Evolutionary conservation across 2,329 filamentous ascomycete species (phyloP).

Genomic region (Drechslerella coelobrocha): DNA sequence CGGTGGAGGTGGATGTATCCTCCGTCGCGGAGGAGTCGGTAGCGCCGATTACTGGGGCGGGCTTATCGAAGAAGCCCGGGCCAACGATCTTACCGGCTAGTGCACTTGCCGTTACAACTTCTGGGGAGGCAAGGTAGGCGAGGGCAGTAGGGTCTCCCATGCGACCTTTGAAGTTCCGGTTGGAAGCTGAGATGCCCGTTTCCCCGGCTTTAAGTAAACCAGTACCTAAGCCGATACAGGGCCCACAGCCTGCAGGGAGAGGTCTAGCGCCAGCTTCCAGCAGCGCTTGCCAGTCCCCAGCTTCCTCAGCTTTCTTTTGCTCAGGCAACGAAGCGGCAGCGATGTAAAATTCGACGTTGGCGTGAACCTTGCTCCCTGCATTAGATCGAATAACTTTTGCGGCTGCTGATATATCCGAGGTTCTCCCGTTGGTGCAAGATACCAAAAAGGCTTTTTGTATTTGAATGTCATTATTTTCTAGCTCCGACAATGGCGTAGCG

Average conservation of each 20-base stretch:
- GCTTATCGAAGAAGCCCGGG: conserved; percentile 78
- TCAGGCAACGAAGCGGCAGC: conserved; percentile 82
- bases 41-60: conserved; percentile 61
- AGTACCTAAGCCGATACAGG: conserved; percentile 83
- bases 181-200: conserved; percentile 80
- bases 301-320: conserved; percentile 76
- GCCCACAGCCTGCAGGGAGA: conserved; percentile 77
- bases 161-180: conserved; percentile 89
- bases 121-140: conserved; percentile 85
- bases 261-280: conserved; percentile 77
- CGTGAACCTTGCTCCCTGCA: conserved; percentile 87
- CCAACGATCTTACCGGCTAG: conserved; percentile 74
- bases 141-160: conserved; percentile 83
- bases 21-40: conserved; percentile 52
- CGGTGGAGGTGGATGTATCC: conserved; percentile 26
- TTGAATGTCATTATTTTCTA: conserved; percentile 75
- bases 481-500: conserved; percentile 75
- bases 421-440: conserved; percentile 85
- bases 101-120: conserved; percentile 90
- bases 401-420: conserved; percentile 80
- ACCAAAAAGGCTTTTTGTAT: conserved; percentile 87
- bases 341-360: conserved; percentile 84
- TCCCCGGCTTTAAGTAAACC: conserved; percentile 85
- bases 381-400: conserved; percentile 82
- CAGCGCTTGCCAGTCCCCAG: conserved; percentile 84